phyloP scores from a whole-genome alignment of 441 rosid species.

The Croton laevigatus region DNA sequence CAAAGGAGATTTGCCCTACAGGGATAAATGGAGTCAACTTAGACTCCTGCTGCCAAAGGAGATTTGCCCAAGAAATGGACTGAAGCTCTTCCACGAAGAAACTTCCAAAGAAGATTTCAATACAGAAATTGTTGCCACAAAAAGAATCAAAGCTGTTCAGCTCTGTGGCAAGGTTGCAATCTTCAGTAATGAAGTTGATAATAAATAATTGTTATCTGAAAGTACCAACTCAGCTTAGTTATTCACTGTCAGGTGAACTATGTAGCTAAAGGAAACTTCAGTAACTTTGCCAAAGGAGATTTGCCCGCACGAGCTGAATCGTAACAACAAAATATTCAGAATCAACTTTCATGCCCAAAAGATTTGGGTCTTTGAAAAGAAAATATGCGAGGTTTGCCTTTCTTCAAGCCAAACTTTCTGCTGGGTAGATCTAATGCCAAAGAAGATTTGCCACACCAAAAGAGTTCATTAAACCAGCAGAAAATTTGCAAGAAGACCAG shows the following conservation, averaged over 20 bases:
- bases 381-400: conserved; percentile 42
- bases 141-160: conserved; percentile 31
- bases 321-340: conserved; percentile 15
- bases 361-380: conserved; percentile 18
- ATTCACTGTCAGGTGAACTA: conserved; percentile 27
- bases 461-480: conserved; percentile 18
- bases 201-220: background rate
- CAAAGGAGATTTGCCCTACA: conserved; percentile 83
- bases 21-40: conserved; percentile 27
- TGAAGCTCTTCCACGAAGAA: conserved; percentile 30
- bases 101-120: conserved; percentile 34
- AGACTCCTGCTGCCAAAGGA: conserved; percentile 66
- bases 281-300: conserved; percentile 60
- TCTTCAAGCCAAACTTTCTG: conserved; percentile 22
- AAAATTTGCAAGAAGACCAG: conserved; percentile 20
- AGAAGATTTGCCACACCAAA: conserved; percentile 21
- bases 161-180: conserved; percentile 31
- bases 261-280: conserved; percentile 26
- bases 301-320: conserved; percentile 45
- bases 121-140: conserved; percentile 14
- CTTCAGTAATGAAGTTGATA: conserved; percentile 18
- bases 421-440: conserved; percentile 14
- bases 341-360: background rate
- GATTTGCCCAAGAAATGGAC: conserved; percentile 69
- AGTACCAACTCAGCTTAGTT: conserved; percentile 16